These are phyloP conservation scores for Hamamelis virginiana DNA, from an alignment of 164 flowering plant species.

Conservation along the genomic window DNA sequence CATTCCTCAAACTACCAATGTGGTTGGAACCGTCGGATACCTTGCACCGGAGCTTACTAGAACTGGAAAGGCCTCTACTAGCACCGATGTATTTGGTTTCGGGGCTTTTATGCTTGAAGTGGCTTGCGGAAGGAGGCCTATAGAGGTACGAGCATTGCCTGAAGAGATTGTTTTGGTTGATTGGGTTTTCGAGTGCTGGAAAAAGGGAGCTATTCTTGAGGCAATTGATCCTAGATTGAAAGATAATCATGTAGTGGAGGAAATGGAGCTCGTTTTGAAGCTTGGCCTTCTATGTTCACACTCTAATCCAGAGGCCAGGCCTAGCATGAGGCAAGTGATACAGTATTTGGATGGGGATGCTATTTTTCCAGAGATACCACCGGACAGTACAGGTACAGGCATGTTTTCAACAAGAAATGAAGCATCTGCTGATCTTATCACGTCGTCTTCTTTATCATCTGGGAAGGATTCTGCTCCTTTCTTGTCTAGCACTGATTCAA, in stretches of 20 bases:
- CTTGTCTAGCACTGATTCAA: not conserved
- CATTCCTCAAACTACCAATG: slow-evolving; percentile 33
- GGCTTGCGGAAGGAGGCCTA: slow-evolving; percentile 46
- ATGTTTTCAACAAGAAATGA: no score
- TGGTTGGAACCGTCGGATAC: slow-evolving; percentile 51
- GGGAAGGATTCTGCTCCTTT: not conserved
- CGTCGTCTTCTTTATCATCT: slow-evolving; percentile 7
- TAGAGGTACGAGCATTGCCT: slow-evolving; percentile 5
- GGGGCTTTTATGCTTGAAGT: slow-evolving; percentile 47
- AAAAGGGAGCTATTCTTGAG: slow-evolving; percentile 24
- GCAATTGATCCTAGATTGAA: slow-evolving; percentile 25
- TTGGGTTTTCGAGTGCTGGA: slow-evolving; percentile 27
- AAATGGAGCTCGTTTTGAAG: slow-evolving; percentile 26
- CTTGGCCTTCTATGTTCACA: slow-evolving; percentile 31
- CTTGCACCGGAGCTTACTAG: slow-evolving; percentile 43
- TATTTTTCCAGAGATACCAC: slow-evolving; percentile 18
- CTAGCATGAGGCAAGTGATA: slow-evolving; percentile 35
- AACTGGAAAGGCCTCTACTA: slow-evolving; percentile 36
- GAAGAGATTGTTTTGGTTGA: slow-evolving; percentile 23
- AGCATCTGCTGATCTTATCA: no score
- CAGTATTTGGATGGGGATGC: slow-evolving; percentile 28
- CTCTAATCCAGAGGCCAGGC: slow-evolving; percentile 19
- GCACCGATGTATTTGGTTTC: slow-evolving; percentile 46
- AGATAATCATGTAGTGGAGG: slow-evolving; percentile 19
- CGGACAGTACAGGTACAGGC: not conserved